Base-by-base conservation (phyloP, 306 rosid species). In the Malus orientalis region DNA sequence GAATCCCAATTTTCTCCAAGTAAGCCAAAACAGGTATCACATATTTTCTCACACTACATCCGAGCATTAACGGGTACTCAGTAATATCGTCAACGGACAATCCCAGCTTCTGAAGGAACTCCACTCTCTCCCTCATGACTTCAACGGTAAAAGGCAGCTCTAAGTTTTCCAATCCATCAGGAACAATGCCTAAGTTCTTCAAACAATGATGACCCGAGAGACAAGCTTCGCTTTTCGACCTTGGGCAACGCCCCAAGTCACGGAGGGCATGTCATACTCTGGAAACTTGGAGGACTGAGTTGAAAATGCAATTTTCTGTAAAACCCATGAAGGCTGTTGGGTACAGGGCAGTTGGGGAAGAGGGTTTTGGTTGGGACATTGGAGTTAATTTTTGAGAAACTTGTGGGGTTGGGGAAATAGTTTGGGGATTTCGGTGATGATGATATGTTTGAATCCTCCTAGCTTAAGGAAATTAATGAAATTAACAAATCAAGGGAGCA, bases 161-260 rank as follows among this genome's bases (percentile, higher is more conserved):
- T 44, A 95, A 70, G 80, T 78, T 84, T 30, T 92, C 89, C 59
- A 95, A 82, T 51, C 92, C 99, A 38, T 92, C 97, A 7, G 96
- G 94, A 75, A 92, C 60, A 59, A 95, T 88, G 30, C 96, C 99
- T 70, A 95, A 79, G 74, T 83, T 85, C 85, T 91, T 95, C 49
- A 92, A 82, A 71, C 85, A 95, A 90, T 80, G 49, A 95, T 95
- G 20, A 95, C 97, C 15, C 89, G 87, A 3, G 97, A 89, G 25
- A 95, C 96, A 5, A 95, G 97, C 83, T 85, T 92, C 86, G 92
- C 97, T 79, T 92, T 95, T 6, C 96, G 88, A 20, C 99, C 97
- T 59, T 89, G 99, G 70, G 92, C 89, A 13, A 88, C 89, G 23
- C 99, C 99, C 96, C 97, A 95, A 20, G 99, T 95, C n/a, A 92